Evolutionary conservation across 1,284 basidiomycete species (phyloP), one percentile per base, ranked within the genome.

Genomic region (Taiwanofungus camphoratus): DNA sequence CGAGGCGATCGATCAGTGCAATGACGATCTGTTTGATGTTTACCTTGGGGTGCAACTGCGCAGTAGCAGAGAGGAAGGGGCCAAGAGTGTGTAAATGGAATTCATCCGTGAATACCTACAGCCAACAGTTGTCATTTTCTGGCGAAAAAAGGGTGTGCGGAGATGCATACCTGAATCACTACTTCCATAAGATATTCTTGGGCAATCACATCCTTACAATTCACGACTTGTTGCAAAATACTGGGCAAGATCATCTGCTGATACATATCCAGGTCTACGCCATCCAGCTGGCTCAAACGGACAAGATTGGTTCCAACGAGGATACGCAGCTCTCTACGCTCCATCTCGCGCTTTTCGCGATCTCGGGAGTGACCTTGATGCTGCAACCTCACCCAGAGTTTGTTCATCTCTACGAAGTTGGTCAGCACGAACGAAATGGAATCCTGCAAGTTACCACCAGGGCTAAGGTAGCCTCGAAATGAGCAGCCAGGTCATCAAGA

Each of bases 381-480:
- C 63, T 97, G 94, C 18, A 97, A 73, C 33, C 93, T 83, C 1
- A 97, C 94, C 93, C 93, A 97, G 21, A 97, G 82, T 64, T 96
- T 97, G 77, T 96, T 97, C 93, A 96, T 97, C 62, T 97, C 93
- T 61, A 97, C 92, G 58, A 96, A 96, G 67, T 97, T 96, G 50
- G 92, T 95, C 46, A 97, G 76, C 20, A 96, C 92, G 61, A 96
- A 97, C 2, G 79, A 81, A 52, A 91, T 93, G 1, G 92, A 95
- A 65, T 97, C 93, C 65, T 92, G 83, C 2, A 97, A 73, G 60
- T 92, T 91, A 36, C 93, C 93, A 33, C 69, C 64, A 13, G 90
- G 88, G 15, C 92, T 95, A 58, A 6, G 32, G 20, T 50, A 23
- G 38, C n/a, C 6, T 30, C 6, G 8, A 15, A n/a, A 30, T 18